phyloP scores from a whole-genome alignment of 2,329 filamentous ascomycete genomes.

The Fusarium compactum region DNA sequence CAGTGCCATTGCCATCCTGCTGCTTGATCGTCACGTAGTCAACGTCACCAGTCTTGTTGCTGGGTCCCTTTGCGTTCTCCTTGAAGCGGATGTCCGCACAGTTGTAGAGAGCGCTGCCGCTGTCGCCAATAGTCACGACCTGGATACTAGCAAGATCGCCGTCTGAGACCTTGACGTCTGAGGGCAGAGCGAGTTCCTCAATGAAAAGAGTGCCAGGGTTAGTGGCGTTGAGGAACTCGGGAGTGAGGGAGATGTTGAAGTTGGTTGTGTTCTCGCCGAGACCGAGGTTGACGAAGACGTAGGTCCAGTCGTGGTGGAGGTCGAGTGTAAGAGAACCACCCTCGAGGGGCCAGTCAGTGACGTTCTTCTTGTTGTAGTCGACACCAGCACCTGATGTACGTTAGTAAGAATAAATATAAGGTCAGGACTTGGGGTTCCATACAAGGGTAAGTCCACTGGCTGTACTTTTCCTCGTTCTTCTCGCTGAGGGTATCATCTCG shows the following conservation, averaged over 20 bases:
- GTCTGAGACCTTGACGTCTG: slow-evolving; percentile 61
- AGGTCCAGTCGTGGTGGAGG: slow-evolving; percentile 65
- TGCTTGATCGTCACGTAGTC: slow-evolving; percentile 57
- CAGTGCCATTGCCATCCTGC: slow-evolving; percentile 40
- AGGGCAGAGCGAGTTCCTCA: slow-evolving; percentile 67
- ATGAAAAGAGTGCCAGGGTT: slow-evolving; percentile 76
- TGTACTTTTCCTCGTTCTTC: slow-evolving; percentile 55
- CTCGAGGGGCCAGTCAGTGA: slow-evolving; percentile 66
- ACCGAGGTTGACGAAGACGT: slow-evolving; percentile 66
- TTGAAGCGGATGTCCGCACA: slow-evolving; percentile 81
- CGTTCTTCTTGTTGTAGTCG: slow-evolving; percentile 57
- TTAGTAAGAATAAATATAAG: slow-evolving; percentile 2
- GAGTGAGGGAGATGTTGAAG: slow-evolving; percentile 77
- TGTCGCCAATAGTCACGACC: slow-evolving; percentile 72
- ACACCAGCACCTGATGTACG: slow-evolving; percentile 60
- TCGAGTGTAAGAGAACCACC: slow-evolving; percentile 62
- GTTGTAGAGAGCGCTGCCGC: slow-evolving; percentile 74
- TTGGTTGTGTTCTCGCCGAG: slow-evolving; percentile 65
- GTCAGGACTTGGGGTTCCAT: slow-evolving; percentile 39
- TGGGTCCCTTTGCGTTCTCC: slow-evolving; percentile 59
- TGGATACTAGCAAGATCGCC: slow-evolving; percentile 76
- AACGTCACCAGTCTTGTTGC: slow-evolving; percentile 54
- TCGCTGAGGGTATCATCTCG: slow-evolving; percentile 60
- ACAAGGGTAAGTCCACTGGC: slow-evolving; percentile 66
- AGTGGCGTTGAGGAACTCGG: slow-evolving; percentile 68